Evolutionary conservation across 495 filamentous ascomycete species (phyloP), one percentile per base, ranked within the genome.

Genomic region (Articulospora tetracladia): DNA sequence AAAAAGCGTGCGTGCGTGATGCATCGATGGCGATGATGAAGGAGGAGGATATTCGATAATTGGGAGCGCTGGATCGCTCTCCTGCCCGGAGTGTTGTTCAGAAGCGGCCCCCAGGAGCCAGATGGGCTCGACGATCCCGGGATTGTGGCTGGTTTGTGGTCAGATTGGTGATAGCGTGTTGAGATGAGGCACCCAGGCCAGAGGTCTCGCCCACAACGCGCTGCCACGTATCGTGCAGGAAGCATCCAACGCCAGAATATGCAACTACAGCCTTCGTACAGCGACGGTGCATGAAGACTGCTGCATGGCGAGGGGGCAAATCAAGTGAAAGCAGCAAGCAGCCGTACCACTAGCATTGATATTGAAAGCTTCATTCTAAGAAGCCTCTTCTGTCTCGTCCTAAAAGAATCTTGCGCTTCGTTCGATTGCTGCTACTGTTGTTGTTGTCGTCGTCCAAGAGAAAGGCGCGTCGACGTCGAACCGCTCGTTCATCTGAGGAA

Each of bases 231-330:
- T 58, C 41, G 20, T 62, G 54, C 53, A 60, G 30, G 25, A 46
- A 53, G 27, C 59, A 54, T 49, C 50, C 26, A 64, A 47, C 61
- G 59, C 65, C 61, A 62, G 59, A 46, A 62, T 59, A 62, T 68
- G 65, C 61, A 67, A 19, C 60, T 64, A 47, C 65, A 44, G 44
- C 61, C 17, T 25, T 62, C 64, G 46, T 64, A 64, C 62, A 60
- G 51, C 55, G 54, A 53, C 36, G 11, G 41, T 63, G 49, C 60
- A 58, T 58, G 19, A 57, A 46, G 46, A 28, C 19, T 34, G 47
- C 19, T 44, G 60, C 57, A 63, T 30, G 48, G 51, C 46, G 53
- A 51, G 26, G 56, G 32, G 59, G 50, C 28, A 55, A 64, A 62
- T 62, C 49, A 59, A 67, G 65, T 62, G 65, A 55, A 59, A 44